These are phyloP conservation scores for Quillaja saponaria DNA, from an alignment of 306 rosid genomes.

Conservation along the genomic window DNA sequence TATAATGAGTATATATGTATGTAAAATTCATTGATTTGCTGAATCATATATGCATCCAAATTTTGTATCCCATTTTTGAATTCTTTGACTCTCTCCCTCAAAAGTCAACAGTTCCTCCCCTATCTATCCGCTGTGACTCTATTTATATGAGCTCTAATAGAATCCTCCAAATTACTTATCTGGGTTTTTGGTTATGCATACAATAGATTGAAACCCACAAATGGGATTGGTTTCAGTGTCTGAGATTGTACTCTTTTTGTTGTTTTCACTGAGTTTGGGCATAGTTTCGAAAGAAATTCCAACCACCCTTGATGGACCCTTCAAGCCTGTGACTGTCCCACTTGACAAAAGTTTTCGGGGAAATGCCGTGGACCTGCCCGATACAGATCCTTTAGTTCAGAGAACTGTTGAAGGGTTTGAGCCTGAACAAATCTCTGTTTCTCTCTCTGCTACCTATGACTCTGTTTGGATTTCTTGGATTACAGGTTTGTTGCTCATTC, in stretches of 20 bases:
- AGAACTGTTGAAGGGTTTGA: constrained; percentile 51
- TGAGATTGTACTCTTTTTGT: constrained; percentile 10
- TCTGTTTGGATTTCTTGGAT: constrained; percentile 94
- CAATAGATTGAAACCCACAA: constrained; percentile 6
- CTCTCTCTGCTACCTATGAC: constrained; percentile 60
- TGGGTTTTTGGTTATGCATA: constrained; percentile 7
- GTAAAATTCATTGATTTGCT: too few species aligned
- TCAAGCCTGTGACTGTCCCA: constrained; percentile 76
- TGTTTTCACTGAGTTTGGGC: constrained; percentile 29
- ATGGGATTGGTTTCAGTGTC: constrained; percentile 41
- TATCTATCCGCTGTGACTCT: too few species aligned
- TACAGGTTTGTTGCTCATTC: constrained; percentile 48
- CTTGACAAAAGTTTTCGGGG: constrained; percentile 71
- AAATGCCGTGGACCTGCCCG: constrained; percentile 66
- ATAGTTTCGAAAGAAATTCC: constrained; percentile 47
- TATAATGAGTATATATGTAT: too few species aligned
- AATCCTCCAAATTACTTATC: too few species aligned
- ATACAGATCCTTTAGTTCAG: constrained; percentile 64
- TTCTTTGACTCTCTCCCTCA: too few species aligned
- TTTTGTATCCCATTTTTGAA: too few species aligned
- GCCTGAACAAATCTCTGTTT: constrained; percentile 83
- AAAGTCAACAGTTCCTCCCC: too few species aligned
- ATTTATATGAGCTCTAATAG: too few species aligned
- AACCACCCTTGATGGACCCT: constrained; percentile 78
- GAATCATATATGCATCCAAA: too few species aligned